These are phyloP conservation scores for Populus hybrid DNA, from an alignment of 441 rosid genomes.

Conservation along the genomic window DNA sequence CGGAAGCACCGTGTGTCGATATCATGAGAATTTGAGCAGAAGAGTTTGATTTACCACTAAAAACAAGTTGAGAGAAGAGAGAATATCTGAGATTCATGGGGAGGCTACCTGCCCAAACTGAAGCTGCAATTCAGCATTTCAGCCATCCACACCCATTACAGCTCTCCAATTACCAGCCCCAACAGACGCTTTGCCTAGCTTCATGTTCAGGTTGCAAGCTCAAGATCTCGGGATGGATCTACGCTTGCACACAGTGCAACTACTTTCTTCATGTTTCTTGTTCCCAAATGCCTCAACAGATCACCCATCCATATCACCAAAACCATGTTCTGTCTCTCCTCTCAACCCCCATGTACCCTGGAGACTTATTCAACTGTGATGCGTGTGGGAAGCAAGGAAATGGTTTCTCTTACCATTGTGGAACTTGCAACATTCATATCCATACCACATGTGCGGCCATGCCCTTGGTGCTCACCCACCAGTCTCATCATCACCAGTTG, in stretches of 20 bases:
- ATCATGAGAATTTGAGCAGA: background rate
- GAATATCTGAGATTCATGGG: constrained; percentile 14
- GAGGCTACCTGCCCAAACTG: constrained; percentile 24
- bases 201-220: constrained; percentile 35
- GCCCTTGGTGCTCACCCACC: constrained; percentile 32
- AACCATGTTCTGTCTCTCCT: constrained; percentile 33
- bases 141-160: constrained; percentile 42
- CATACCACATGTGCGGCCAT: constrained; percentile 40
- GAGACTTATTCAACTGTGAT: constrained; percentile 29
- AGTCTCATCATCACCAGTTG: constrained; percentile 40
- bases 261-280: constrained; percentile 37
- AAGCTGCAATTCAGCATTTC: constrained; percentile 33
- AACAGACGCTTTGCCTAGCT: constrained; percentile 12
- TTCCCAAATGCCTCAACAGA: constrained; percentile 33
- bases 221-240: constrained; percentile 21
- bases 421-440: constrained; percentile 35
- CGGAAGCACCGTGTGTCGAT: background rate
- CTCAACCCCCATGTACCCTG: constrained; percentile 26
- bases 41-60: background rate
- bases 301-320: constrained; percentile 41
- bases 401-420: constrained; percentile 45
- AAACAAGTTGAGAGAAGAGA: background rate
- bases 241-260: constrained; percentile 28
- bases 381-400: constrained; percentile 38
- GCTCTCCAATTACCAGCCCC: constrained; percentile 18